Conservation (phyloP, 495 filamentous ascomycete species). For the Penicillium desertorum region DNA sequence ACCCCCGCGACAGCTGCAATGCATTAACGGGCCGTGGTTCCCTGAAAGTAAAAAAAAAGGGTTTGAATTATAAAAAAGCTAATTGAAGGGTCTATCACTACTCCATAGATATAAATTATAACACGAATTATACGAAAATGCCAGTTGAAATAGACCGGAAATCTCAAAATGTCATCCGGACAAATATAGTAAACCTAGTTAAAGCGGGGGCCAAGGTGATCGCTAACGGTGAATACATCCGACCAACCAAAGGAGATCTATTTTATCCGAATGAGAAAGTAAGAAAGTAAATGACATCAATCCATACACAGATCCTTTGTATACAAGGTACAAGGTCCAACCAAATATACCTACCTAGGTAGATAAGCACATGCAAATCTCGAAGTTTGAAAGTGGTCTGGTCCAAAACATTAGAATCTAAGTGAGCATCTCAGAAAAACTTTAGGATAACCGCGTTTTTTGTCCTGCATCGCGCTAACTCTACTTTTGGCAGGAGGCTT, state of each 20-base stretch:
- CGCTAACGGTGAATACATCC: background rate
- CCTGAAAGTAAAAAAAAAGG: background rate
- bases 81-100: too few species aligned
- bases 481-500: background rate
- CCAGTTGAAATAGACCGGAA: too few species aligned
- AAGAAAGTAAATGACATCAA: background rate
- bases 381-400: background rate
- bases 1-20: background rate
- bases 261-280: slow-evolving; percentile 3
- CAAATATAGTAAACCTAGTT: too few species aligned
- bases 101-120: too few species aligned
- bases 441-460: background rate
- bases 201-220: background rate
- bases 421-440: background rate
- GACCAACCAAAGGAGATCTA: background rate
- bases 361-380: background rate
- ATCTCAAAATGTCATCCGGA: too few species aligned
- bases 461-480: background rate
- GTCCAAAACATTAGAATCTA: background rate
- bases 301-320: background rate
- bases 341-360: too few species aligned
- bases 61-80: background rate
- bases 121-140: too few species aligned
- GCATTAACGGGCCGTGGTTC: background rate
- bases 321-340: background rate